Evolutionary conservation across 805 yeast species (phyloP), one percentile per base, ranked within the genome.

Genomic region (Candida adriatica): DNA sequence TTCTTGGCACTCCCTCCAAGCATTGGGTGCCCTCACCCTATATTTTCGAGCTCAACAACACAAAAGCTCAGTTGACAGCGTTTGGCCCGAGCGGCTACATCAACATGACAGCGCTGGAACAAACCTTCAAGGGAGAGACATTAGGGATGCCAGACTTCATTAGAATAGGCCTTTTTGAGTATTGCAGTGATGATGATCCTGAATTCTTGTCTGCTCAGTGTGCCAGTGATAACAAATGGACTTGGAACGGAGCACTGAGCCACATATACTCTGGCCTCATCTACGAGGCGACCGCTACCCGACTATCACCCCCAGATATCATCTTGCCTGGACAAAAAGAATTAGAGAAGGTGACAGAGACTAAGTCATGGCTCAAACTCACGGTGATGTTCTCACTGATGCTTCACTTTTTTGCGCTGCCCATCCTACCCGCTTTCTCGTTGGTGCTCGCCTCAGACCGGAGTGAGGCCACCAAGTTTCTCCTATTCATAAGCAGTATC

Each of bases 121-220:
- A 16, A 6, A 6, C 19, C 15, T n/a, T 31, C n/a, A n/a, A n/a
- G n/a, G n/a, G n/a, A n/a, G n/a, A n/a, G n/a, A n/a, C n/a, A n/a
- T n/a, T n/a, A n/a, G n/a, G n/a, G n/a, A 15, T 34, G 2, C 37
- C 33, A 9, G 33, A 34, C 21, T 34, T 18, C 21, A 22, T 34
- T 8, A 13, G 31, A 20, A 18, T 34, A 15, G 33, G 33, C 5
- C 19, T 29, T 18, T 8, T 6, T 4, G 30, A 29, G 24, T 26
- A 26, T 25, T 34, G 37, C 18, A 29, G 27, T 8, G 33, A 29
- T n/a, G 37, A 34, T 18, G 37, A 34, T 13, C 27, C 32, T 2
- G 14, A 4, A 3, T 34, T 34, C 28, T 18, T 15, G 11, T 22
- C n/a, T 8, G 16, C 22, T 9, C 13, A 23, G 8, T 34, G 37